These are phyloP conservation scores for Rosa persica DNA, from an alignment of 306 rosid species.

Conservation along the genomic window DNA sequence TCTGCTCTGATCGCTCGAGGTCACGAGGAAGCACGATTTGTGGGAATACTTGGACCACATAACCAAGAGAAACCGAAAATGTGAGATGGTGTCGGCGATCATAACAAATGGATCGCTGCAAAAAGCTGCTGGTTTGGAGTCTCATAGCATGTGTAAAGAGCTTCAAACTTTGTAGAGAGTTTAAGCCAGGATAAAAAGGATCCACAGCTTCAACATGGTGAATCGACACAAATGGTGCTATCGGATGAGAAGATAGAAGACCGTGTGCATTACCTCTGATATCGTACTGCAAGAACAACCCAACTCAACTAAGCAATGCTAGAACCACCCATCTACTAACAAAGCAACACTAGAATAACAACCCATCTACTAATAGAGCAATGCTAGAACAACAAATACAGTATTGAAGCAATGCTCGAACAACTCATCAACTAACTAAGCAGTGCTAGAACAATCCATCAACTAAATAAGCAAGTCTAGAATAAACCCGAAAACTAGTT, in stretches of 20 bases:
- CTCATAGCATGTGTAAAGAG: slow-evolving; percentile 69
- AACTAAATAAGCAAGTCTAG: not conserved
- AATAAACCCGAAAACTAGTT: not conserved
- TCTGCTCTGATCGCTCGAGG: slow-evolving; percentile 71
- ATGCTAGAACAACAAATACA: not conserved
- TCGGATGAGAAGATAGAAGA: slow-evolving; percentile 72
- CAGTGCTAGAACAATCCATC: not conserved
- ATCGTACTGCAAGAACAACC: slow-evolving; percentile 53
- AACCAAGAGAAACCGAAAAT: slow-evolving; percentile 66
- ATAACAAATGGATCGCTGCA: slow-evolving; percentile 74
- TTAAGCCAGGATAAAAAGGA: slow-evolving; percentile 68
- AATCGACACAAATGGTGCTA: slow-evolving; percentile 75
- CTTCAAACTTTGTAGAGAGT: slow-evolving; percentile 60
- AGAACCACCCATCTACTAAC: not conserved
- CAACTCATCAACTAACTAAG: not conserved
- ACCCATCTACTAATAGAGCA: not conserved
- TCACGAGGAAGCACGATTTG: slow-evolving; percentile 64
- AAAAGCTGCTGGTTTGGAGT: slow-evolving; percentile 56
- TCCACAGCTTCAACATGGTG: slow-evolving; percentile 78
- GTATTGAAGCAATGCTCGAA: not conserved
- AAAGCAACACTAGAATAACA: not conserved
- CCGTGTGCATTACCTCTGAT: slow-evolving; percentile 74
- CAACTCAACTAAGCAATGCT: not conserved
- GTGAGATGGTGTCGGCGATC: slow-evolving; percentile 48
- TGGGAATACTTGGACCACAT: slow-evolving; percentile 65